phyloP scores from a whole-genome alignment of 148 eudicot genomes.

The Rhododendron henanense region DNA sequence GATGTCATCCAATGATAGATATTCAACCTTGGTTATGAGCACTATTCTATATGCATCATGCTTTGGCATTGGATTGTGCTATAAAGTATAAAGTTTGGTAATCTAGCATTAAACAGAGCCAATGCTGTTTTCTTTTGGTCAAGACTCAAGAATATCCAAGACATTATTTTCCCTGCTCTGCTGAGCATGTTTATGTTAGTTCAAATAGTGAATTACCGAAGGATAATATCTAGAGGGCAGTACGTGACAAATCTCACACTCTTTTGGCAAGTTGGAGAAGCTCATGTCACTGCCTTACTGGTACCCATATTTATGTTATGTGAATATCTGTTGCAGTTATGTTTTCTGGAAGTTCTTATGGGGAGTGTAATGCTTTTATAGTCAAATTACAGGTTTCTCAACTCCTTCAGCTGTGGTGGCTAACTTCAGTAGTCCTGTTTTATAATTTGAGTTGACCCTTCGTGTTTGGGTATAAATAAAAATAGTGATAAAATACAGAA shows the following conservation, averaged over 20 bases:
- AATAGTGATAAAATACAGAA: not conserved
- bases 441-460: not conserved
- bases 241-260: not conserved
- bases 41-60: not conserved
- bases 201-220: not conserved
- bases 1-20: not conserved
- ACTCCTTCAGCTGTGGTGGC: not conserved
- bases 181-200: not conserved
- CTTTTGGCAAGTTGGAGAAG: not conserved
- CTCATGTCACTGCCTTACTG: not conserved
- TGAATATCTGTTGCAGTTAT: not conserved
- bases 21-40: not conserved
- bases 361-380: not conserved
- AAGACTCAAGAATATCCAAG: not conserved
- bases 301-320: not conserved
- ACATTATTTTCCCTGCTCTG: not conserved
- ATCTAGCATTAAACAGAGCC: not conserved
- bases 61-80: not conserved
- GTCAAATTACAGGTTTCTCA: not conserved
- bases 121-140: not conserved
- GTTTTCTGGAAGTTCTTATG: not conserved
- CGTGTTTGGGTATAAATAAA: not conserved
- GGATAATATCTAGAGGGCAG: not conserved
- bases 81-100: not conserved
- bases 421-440: not conserved